Evolutionary conservation across 805 yeast species (phyloP).

Genomic region (Phaffomyces thermotolerans): DNA sequence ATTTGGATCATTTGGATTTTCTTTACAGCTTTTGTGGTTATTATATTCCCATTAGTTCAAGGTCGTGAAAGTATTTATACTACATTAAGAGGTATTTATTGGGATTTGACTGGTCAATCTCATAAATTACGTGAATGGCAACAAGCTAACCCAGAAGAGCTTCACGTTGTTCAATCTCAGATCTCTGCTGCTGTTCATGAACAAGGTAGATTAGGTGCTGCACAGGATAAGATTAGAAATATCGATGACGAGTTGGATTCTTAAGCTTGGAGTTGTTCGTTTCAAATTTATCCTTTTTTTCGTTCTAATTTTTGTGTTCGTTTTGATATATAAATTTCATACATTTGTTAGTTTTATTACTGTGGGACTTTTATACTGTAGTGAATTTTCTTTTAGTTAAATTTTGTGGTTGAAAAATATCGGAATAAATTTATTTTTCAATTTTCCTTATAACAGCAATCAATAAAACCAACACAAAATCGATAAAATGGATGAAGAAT

Average conservation of each 20-base stretch:
- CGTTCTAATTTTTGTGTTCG: no score
- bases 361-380: no score
- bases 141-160: constrained; percentile 57
- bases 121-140: constrained; percentile 75
- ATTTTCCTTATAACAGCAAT: not conserved
- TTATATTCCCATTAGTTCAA: constrained; percentile 65
- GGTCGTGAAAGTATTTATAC: constrained; percentile 61
- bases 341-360: no score
- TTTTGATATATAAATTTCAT: no score
- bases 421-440: not conserved
- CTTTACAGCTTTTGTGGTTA: constrained; percentile 54
- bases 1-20: constrained; percentile 82
- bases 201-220: constrained; percentile 6
- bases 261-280: not conserved
- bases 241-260: constrained; percentile 18
- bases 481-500: constrained; percentile 83
- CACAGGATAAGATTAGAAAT: constrained; percentile 11
- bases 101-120: constrained; percentile 78
- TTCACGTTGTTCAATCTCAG: constrained; percentile 70
- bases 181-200: constrained; percentile 35
- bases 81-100: constrained; percentile 69
- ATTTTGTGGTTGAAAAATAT: no score
- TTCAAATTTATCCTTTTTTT: no score
- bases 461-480: not conserved
- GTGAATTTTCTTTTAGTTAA: no score